Evolutionary conservation across 495 filamentous ascomycete species (phyloP), one percentile per base, ranked within the genome.

Genomic region (Penicillium cataractarum): DNA sequence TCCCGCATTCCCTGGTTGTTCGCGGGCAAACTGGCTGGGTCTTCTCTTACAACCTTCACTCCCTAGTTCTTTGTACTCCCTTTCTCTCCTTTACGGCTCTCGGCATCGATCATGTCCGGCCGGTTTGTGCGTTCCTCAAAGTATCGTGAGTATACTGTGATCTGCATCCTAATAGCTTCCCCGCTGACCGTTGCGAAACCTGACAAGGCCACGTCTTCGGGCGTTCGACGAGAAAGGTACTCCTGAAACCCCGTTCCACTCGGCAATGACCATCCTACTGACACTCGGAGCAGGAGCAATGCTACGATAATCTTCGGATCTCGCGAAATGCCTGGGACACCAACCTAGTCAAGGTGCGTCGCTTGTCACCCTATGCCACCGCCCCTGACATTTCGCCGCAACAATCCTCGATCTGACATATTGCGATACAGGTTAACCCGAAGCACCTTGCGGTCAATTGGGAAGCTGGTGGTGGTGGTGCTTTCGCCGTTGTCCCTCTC

Each of bases 281-380:
- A 66, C 60, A 32, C 40, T 32, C 63, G 53, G 17, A 58, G 19
- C 55, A 91, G 86, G 89, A 92, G 72, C 86, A 89, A 91, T 97
- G 92, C 82, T 98, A 97, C 76, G 96, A 99, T 81, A 98, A 98
- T 75, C 83, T 98, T 68, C 85, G 86, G 62, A 90, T 99, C 76
- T 97, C 94, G 62, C 88, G 87, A 76, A 99, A 99, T 87, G 94
- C 96, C 56, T 99, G 95, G 94, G 95, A 99, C 78, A 97, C 92
- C 75, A 99, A 99, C 78, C 83, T 99, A 56, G 83, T 98, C 77
- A 98, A 98, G 86, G 93, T 95, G 66, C 64, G 83, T 64, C n/a
- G 35, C 13, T 27, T 57, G 19, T 37, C 54, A 9, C 46, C 46
- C 49, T 40, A 64, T 64, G 55, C 61, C 70, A 67, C 62, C 64